These are phyloP conservation scores for Hyphopichia burtonii DNA, from an alignment of 1,139 yeast genomes.

Conservation along the genomic window DNA sequence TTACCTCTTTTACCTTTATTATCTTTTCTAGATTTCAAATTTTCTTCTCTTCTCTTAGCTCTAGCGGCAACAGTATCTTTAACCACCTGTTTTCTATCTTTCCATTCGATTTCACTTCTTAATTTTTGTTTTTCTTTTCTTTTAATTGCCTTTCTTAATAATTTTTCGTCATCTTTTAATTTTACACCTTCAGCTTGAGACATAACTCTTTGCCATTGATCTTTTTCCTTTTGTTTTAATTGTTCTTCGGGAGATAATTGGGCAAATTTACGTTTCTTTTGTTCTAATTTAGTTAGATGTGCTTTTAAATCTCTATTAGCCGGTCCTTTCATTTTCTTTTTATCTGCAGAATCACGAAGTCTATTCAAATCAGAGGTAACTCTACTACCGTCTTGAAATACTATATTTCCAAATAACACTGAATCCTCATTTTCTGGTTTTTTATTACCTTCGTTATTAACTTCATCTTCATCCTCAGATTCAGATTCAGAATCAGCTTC, in stretches of 20 bases:
- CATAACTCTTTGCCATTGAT: constrained; percentile 81
- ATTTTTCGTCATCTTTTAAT: constrained; percentile 83
- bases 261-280: constrained; percentile 64
- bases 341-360: constrained; percentile 51
- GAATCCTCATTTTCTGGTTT: constrained; percentile 28
- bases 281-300: constrained; percentile 73
- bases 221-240: constrained; percentile 61
- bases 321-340: constrained; percentile 72
- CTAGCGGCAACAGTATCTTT: constrained; percentile 72
- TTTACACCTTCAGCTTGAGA: constrained; percentile 88
- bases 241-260: constrained; percentile 64
- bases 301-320: constrained; percentile 82
- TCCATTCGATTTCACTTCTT: constrained; percentile 84
- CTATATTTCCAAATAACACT: constrained; percentile 78
- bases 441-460: constrained; percentile 34
- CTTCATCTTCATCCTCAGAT: constrained; percentile 36
- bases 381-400: constrained; percentile 77
- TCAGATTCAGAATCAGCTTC: constrained; percentile 33
- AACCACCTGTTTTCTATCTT: constrained; percentile 77
- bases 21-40: constrained; percentile 75
- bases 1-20: constrained; percentile 74
- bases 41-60: constrained; percentile 85
- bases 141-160: constrained; percentile 82
- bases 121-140: constrained; percentile 77
- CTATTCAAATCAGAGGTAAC: constrained; percentile 74